Evolutionary conservation across 257 asterid species (phyloP), one percentile per base, ranked within the genome.

Genomic region (Craterostigma plantagineum): DNA sequence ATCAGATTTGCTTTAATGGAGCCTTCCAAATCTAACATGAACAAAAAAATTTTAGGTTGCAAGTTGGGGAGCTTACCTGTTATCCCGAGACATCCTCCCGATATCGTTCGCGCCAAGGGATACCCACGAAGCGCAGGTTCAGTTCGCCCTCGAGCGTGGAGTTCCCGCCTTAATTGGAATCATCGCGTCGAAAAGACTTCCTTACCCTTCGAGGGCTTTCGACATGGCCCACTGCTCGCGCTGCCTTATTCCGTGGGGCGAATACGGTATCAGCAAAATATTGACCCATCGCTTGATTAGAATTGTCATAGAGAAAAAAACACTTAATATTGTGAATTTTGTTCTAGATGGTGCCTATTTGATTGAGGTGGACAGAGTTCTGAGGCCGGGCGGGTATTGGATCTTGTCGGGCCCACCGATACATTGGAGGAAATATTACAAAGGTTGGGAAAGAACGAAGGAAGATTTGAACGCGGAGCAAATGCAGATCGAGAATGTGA

Each of bases 221-320:
- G 94, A 82, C 56, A 70, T 82, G 91, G 95, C 92, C 14, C 95
- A 82, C 46, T 83, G 95, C 15, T 83, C 95, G 3, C 93, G 95
- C 23, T 83, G 95, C 70, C 91, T 83, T 47, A 83, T 83, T 53
- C 93, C 95, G 0, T 83, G 95, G 95, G 91, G 77, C n/a, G 78
- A 76, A 64, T 42, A 79, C 30, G 86, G 95, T 82, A 61, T 23
- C 30, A 23, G n/a, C n/a, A n/a, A n/a, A 23, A 23, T 23, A 23
- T 23, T 6, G 6, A 23, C 30, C 2, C 30, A 23, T 23, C 30
- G 6, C 30, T 2, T 23, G 30, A 23, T 23, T n/a, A 23, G 4
- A 23, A 23, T 23, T 6, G n/a, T n/a, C n/a, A n/a, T 23, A 23
- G 6, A 23, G n/a, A n/a, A n/a, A n/a, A 23, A 23, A 23, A 23